Evolutionary conservation across 2,329 filamentous ascomycete species (phyloP), one percentile per base, ranked within the genome.

Genomic region (Sarocladium strictum): DNA sequence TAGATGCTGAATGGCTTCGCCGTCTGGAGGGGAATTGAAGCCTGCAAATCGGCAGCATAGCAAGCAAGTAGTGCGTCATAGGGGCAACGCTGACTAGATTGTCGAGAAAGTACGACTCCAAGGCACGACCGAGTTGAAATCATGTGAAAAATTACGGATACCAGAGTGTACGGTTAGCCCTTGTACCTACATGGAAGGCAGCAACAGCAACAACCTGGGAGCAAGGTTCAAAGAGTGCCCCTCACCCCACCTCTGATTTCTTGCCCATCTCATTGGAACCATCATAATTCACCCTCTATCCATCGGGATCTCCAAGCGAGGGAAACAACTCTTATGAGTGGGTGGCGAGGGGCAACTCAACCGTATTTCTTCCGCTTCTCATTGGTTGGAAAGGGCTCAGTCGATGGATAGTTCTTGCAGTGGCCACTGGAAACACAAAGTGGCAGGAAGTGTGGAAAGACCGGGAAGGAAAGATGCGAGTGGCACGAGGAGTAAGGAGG

Each of bases 171-270:
- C n/a, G n/a, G n/a, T n/a, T n/a, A n/a, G n/a, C n/a, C n/a, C n/a
- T n/a, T n/a, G n/a, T n/a, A n/a, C n/a, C n/a, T n/a, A n/a, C n/a
- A n/a, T n/a, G n/a, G n/a, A n/a, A n/a, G n/a, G n/a, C n/a, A n/a
- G n/a, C n/a, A n/a, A n/a, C n/a, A n/a, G 32, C 32, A 33, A 33
- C 32, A 33, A 9, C 9, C 15, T 38, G 35, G 35, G 17, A 43
- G 17, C 17, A 7, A 10, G 35, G 19, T 7, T 23, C 40, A 27
- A 47, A 23, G n/a, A 35, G 11, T 35, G 17, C 47, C 47, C 47
- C 47, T 51, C 47, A 26, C 47, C 47, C 47, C 47, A 51, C 47
- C 35, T 51, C 35, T 3, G 27, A 51, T 51, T 51, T 51, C 47
- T 51, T 23, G 29, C 9, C 4, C 11, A 11, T 11, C 10, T 51